These are phyloP conservation scores for Draba incana DNA, from an alignment of 345 rosid species.

Conservation along the genomic window DNA sequence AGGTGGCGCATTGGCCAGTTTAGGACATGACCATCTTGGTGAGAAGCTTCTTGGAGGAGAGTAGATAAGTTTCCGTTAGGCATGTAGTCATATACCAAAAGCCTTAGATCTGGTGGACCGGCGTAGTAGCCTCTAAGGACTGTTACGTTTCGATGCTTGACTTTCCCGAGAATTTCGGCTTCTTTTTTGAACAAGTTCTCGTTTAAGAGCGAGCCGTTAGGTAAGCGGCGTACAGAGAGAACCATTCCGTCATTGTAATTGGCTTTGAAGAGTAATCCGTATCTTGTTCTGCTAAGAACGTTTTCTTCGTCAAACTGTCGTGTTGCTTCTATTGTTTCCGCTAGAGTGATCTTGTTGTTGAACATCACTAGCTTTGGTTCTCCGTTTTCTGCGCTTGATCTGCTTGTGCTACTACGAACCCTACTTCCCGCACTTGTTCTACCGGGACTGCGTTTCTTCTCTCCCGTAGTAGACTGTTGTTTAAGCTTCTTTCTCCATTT, in stretches of 20 bases:
- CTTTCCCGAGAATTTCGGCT: constrained; percentile 80
- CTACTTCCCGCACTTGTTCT: constrained; percentile 84
- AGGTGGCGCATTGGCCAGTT: constrained; percentile 99
- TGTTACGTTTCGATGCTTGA: constrained; percentile 84
- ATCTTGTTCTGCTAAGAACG: constrained; percentile 76
- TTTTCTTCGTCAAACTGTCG: constrained; percentile 92
- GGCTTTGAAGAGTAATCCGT: constrained; percentile 86
- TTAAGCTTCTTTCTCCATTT: constrained; percentile 83
- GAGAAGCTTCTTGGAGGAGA: constrained; percentile 93
- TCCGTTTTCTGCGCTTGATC: constrained; percentile 70
- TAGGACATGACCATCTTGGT: constrained; percentile 95
- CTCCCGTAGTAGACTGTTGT: constrained; percentile 62
- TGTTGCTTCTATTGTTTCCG: constrained; percentile 88
- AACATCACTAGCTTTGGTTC: constrained; percentile 94
- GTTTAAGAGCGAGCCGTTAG: constrained; percentile 56
- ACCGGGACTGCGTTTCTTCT: constrained; percentile 85
- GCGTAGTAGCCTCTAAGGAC: constrained; percentile 91
- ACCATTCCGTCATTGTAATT: constrained; percentile 91
- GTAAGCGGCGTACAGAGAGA: constrained; percentile 76
- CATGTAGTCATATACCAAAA: constrained; percentile 90
- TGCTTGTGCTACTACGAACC: constrained; percentile 70
- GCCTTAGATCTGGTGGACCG: constrained; percentile 78
- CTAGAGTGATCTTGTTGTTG: constrained; percentile 81
- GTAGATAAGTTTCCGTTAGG: constrained; percentile 95
- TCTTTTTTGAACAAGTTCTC: constrained; percentile 80